Percentiles rank a stretch among this genome's conserved stretches.
Conservation (phyloP, 768 basidiomycete genomes). For the Lentinula raphanica region DNA sequence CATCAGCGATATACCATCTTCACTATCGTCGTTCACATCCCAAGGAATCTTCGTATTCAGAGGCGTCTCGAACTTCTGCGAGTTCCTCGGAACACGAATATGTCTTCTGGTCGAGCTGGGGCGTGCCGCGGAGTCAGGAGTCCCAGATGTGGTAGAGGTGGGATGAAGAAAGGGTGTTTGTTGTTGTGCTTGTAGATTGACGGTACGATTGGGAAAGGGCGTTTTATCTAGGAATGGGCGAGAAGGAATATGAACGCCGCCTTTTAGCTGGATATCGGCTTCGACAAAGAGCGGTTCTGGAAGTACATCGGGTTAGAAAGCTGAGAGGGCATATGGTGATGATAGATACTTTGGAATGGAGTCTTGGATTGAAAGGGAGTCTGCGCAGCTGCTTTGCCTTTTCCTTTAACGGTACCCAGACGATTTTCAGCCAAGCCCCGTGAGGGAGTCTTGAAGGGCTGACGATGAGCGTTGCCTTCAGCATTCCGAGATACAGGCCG, state of each 20-base stretch:
- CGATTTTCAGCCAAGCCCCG: conserved; percentile 48
- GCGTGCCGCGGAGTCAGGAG: conserved; percentile 41
- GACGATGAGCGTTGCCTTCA: conserved; percentile 20
- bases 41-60: conserved; percentile 53
- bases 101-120: conserved; percentile 69
- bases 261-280: conserved; percentile 1
- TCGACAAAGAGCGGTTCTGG: background rate
- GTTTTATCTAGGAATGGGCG: conserved; percentile 72
- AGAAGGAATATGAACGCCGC: conserved; percentile 11
- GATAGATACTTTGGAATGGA: background rate
- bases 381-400: conserved; percentile 35
- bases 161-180: conserved; percentile 33
- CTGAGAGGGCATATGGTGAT: background rate
- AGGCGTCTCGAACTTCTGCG: conserved; percentile 63
- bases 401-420: conserved; percentile 38
- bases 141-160: conserved; percentile 30
- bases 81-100: conserved; percentile 43
- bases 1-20: conserved; percentile 15
- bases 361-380: conserved; percentile 30
- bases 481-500: conserved; percentile 27
- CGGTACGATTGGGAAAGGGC: conserved; percentile 62
- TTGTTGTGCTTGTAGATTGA: conserved; percentile 10
- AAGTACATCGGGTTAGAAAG: background rate
- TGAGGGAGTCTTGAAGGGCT: conserved; percentile 53
- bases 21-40: conserved; percentile 61